Evolutionary conservation across 2,329 filamentous ascomycete genomes (phyloP), one percentile per base, ranked within the genome.

Genomic region (Colletotrichum aenigma): DNA sequence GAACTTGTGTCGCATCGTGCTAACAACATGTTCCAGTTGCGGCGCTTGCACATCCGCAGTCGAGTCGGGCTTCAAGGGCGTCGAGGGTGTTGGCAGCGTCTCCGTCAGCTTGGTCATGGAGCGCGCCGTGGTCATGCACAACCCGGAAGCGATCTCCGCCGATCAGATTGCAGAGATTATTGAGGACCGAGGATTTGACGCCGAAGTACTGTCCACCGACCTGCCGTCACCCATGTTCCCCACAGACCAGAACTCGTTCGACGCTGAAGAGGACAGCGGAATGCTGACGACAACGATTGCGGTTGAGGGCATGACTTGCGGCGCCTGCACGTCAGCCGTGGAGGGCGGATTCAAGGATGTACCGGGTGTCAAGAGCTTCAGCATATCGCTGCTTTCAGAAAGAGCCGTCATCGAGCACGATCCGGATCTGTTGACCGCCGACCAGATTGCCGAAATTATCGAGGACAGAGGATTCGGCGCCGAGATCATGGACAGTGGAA

Each of bases 1-100:
- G 6, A 18, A 69, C 55, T 71, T 38, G 8, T 71, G 62, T 52
- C 48, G n/a, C 26, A 15, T 48, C 43, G 66, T 52, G 76, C 83
- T 87, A 77, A 87, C 80, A 48, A 34, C 66, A 28, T 28, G 56
- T 34, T 48, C 34, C 26, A 92, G 90, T 78, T 99, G 97, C 86
- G 96, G 96, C 82, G 94, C 96, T 79, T 99, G 97, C 84, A 98
- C 96, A 32, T 97, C 96, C 60, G 94, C 97, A n/a, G 94, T 99
- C 79, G 96, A 98, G 89, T 92, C 94, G 75, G 97, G 94, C 79
- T 98, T 99, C 86, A 94, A 95, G 81, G 92, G 91, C 78, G 90
- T 98, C 7, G 89, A 94, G 52, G 96, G 97, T 70, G 93, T 97
- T 12, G 94, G 94, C 77, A 95, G 90, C 79, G 95, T 98, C 75